These are phyloP conservation scores for Asterionellopsis glacialis DNA, from an alignment of 108 stramenopile species.

Conservation along the genomic window DNA sequence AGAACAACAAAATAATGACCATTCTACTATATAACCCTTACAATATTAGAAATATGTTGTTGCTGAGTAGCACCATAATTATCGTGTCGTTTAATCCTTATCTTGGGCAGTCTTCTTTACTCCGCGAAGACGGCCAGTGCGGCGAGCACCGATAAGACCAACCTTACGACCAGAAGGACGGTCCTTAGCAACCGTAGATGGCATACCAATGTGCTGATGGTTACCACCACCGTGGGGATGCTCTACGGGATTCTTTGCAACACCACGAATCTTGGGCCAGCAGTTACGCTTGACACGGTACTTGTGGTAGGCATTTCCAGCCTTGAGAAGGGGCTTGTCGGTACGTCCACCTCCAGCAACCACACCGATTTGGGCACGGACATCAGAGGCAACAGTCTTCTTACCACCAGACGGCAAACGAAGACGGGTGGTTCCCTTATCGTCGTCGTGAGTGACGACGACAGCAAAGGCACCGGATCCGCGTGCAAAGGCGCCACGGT, in stretches of 20 bases:
- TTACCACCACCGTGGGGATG: slow-evolving; percentile 99
- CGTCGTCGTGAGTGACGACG: slow-evolving; percentile 98
- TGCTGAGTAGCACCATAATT: not conserved
- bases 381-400: slow-evolving; percentile 92
- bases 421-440: slow-evolving; percentile 97
- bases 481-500: slow-evolving; percentile 96
- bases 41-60: not conserved
- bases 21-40: slow-evolving; percentile 1
- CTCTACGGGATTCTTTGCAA: slow-evolving; percentile 99
- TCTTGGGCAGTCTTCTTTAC: slow-evolving; percentile 93
- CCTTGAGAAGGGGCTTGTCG: slow-evolving; percentile 99
- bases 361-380: slow-evolving; percentile 98
- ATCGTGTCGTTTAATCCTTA: slow-evolving; percentile 67
- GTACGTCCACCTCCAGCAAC: slow-evolving; percentile 99
- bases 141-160: slow-evolving; percentile 97
- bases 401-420: slow-evolving; percentile 98
- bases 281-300: slow-evolving; percentile 99
- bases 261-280: slow-evolving; percentile 99
- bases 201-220: slow-evolving; percentile 99
- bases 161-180: slow-evolving; percentile 97
- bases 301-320: slow-evolving; percentile 99
- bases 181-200: slow-evolving; percentile 85
- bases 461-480: slow-evolving; percentile 97
- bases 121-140: slow-evolving; percentile 98
- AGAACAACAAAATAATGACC: not conserved